Base-by-base conservation (phyloP, 2,329 filamentous ascomycete genomes). In the Colletotrichum eleusines region DNA sequence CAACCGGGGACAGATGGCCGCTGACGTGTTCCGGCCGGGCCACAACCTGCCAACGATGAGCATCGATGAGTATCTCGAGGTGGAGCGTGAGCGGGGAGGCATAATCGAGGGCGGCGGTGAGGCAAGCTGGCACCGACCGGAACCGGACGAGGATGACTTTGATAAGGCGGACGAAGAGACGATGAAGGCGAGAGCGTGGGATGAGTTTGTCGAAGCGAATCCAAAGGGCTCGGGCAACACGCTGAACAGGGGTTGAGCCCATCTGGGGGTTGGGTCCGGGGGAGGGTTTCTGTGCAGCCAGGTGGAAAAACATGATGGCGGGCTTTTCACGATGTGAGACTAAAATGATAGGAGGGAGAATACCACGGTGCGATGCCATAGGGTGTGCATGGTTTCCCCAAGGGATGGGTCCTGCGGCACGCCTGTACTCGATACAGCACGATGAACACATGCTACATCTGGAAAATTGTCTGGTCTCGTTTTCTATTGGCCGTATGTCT, bases 11-110 rank as follows among this genome's bases (percentile, higher is more conserved):
- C 91, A 94, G 72, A 81, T 97, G 70, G 89, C 91, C 71, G 86
- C 91, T 69, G 92, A 92, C 3, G 95, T 99, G 0, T 99, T 99
- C 81, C 88, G 93, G 66, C 90, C 94, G 0, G 94, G 96, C 9
- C 96, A 99, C 79, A 98, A 94, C 81, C 83, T 99, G 69, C 96
- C 96, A 0, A 98, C 96, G 3, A 98, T 99, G 96, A 93, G 90
- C 1, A 98, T 99, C 72, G 96, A 99, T 76, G 96, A 99, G 83
- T 99, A 98, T 78, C 85, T 99, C 20, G 96, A 97, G 63, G 95
- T 98, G 81, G 96, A 98, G 83, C 88, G 88, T 77, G 88, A 89
- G 74, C 86, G 93, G 73, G 96, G 96, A 20, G 94, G 94, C 26
- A 95, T 99, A 69, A 93, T 98, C 66, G 92, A 98, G 78, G 96